Conservation (phyloP, 805 yeast species). For the Starmerella apis region DNA sequence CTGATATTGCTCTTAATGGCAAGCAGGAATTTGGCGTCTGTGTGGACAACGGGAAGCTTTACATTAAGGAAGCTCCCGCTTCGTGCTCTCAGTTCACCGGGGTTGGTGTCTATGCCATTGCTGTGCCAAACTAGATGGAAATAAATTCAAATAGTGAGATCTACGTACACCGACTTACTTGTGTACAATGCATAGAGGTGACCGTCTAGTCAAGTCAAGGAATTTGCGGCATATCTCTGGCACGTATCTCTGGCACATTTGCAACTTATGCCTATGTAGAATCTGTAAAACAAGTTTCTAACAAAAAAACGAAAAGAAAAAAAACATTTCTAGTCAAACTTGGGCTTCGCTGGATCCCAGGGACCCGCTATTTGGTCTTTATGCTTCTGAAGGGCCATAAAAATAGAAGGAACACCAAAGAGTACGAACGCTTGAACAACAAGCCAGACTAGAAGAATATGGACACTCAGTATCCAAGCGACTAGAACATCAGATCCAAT, state of each 20-base stretch:
- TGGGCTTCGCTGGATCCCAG: constrained; percentile 81
- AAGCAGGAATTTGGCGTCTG: neutral
- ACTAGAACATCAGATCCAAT: constrained; percentile 21
- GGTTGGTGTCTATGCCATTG: neutral
- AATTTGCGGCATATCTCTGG: too few species aligned
- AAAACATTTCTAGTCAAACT: constrained; percentile 5
- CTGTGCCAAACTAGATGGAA: too few species aligned
- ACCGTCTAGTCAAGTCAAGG: neutral
- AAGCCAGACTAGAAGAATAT: constrained; percentile 43
- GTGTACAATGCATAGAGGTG: neutral
- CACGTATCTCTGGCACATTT: too few species aligned
- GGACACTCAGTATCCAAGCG: constrained; percentile 29
- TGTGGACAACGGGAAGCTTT: neutral
- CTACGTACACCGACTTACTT: too few species aligned
- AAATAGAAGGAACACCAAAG: constrained; percentile 57
- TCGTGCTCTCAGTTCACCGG: neutral
- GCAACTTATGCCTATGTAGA: too few species aligned
- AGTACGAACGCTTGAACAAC: constrained; percentile 40
- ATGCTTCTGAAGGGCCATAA: constrained; percentile 60
- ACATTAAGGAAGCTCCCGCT: neutral
- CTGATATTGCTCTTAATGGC: neutral
- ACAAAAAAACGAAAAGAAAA: too few species aligned
- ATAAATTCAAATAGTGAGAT: too few species aligned
- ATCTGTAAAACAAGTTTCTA: too few species aligned
- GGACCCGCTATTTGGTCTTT: constrained; percentile 84